A percentile compares a stretch with the other conserved stretches of the same genome.
phyloP scores from a whole-genome alignment of 164 flowering plant genomes.

The Annona cherimola region DNA sequence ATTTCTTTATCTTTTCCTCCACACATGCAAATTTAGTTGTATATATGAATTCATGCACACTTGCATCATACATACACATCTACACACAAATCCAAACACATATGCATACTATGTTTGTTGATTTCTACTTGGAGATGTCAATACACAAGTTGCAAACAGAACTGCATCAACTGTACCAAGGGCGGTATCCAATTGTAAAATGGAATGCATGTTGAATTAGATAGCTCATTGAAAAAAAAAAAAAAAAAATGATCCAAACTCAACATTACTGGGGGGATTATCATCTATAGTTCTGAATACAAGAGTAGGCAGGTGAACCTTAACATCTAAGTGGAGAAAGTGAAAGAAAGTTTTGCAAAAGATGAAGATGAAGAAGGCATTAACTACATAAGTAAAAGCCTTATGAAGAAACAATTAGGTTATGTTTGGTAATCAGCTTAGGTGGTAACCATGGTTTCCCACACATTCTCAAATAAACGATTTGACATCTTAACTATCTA shows the following conservation, averaged over 20 bases:
- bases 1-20: neutral
- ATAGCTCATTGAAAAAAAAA: neutral
- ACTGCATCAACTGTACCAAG: neutral
- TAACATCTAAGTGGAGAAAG: too few relatives aligned
- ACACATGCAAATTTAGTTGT: neutral
- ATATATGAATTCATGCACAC: neutral
- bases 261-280: neutral
- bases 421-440: too few relatives aligned
- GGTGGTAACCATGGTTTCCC: too few relatives aligned
- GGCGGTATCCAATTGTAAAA: neutral
- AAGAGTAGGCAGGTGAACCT: too few relatives aligned
- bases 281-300: neutral
- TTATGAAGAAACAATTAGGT: too few relatives aligned
- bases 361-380: too few relatives aligned
- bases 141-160: neutral
- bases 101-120: neutral
- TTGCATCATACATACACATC: too few relatives aligned
- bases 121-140: neutral
- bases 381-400: too few relatives aligned
- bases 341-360: too few relatives aligned
- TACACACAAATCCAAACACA: too few relatives aligned
- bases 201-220: neutral
- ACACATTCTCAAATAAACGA: too few relatives aligned
- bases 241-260: neutral
- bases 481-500: too few relatives aligned